Evolutionary conservation across 257 asterid genomes (phyloP), one percentile per base, ranked within the genome.

Genomic region (Solanum chmielewskii): DNA sequence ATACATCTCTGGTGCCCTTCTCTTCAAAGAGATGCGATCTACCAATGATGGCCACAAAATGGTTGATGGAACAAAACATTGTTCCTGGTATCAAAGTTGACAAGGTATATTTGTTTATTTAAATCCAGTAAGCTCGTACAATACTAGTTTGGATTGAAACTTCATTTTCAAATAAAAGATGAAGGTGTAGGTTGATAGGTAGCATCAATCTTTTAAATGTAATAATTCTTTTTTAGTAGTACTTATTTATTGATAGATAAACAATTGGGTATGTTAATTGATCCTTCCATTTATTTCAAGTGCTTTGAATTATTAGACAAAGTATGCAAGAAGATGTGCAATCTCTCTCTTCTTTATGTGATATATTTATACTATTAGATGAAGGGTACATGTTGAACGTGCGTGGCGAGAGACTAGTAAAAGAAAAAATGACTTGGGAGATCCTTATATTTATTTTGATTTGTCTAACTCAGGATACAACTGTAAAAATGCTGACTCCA

Each of bases 31-130:
- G 35, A 76, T 59, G 0, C 35, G 14, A 59, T 75, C 83, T 75
- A 75, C 33, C 52, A 74, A 39, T 39, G 88, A 88, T 11, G 88
- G 90, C 74, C 83, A 31, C 66, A 85, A 88, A 69, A 85, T 88
- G 23, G 90, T 88, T 25, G 90, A 88, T 66, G 84, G 80, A 21
- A 62, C 88, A 88, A 76, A 88, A 88, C 33, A 88, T 88, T 56
- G 88, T 88, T 86, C 90, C 88, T 7, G 87, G 90, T 44, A 88
- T 88, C 80, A 88, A 88, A 88, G 88, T 85, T 47, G 88, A 88
- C 71, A 88, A 76, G 37, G 83, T 76, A 42, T 71, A 33, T 70
- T 25, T 69, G 18, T 69, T 6, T 29, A 13, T 12, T 29, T 29
- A 14, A 69, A 29, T 16, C 75, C 8, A 13, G 37, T 13, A 68